A percentile compares a stretch with the other conserved stretches of the same genome.
These are phyloP conservation scores for Dunaliella primolecta DNA, from an alignment of 139 green algal species.

Conservation along the genomic window DNA sequence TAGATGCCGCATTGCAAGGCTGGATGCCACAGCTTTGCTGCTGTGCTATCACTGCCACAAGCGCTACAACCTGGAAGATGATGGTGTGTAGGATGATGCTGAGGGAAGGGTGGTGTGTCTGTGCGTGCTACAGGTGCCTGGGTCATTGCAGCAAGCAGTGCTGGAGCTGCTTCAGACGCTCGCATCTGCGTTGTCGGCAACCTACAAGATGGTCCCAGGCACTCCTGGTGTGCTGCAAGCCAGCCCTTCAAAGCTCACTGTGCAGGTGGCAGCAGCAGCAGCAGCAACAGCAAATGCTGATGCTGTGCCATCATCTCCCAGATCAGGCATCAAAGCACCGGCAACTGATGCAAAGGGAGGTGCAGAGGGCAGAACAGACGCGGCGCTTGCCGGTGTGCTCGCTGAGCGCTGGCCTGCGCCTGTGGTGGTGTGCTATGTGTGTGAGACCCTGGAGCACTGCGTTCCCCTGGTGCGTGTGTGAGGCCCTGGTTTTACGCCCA, in stretches of 20 bases:
- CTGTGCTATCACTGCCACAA: too few relatives aligned
- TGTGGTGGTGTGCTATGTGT: slow-evolving; percentile 18
- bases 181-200: background rate
- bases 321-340: too few relatives aligned
- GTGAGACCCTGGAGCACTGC: slow-evolving; percentile 17
- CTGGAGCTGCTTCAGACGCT: background rate
- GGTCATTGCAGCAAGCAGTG: background rate
- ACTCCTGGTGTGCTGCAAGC: background rate
- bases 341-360: too few relatives aligned
- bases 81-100: too few relatives aligned
- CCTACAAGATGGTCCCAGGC: background rate
- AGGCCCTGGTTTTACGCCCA: background rate
- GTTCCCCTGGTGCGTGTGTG: slow-evolving; percentile 19
- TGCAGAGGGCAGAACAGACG: too few relatives aligned
- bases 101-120: too few relatives aligned
- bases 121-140: background rate
- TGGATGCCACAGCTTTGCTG: too few relatives aligned
- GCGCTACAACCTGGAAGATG: too few relatives aligned
- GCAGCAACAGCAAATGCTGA: too few relatives aligned
- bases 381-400: background rate
- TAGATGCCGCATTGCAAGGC: too few relatives aligned
- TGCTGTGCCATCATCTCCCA: too few relatives aligned
- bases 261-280: background rate
- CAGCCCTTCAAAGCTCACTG: background rate
- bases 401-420: slow-evolving; percentile 4